Evolutionary conservation across 2,329 filamentous ascomycete species (phyloP).

Genomic region (Aspergillus terreus): DNA sequence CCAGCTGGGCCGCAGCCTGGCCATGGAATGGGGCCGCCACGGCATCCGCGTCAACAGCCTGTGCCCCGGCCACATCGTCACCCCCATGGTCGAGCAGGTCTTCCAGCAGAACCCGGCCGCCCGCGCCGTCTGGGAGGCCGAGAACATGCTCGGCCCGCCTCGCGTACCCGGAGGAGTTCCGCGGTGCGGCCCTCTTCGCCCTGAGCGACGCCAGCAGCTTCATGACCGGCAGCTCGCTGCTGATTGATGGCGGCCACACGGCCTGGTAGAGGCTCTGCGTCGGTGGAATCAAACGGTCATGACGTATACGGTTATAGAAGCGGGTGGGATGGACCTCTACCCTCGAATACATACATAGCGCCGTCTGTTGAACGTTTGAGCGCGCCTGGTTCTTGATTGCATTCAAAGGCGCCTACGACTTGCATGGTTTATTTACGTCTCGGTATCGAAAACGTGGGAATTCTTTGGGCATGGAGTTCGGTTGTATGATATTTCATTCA

Average conservation of each 20-base stretch:
- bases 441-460: neutral
- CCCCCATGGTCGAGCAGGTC: conserved; percentile 75
- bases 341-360: neutral
- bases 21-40: conserved; percentile 51
- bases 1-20: conserved; percentile 49
- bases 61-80: conserved; percentile 54
- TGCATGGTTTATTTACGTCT: neutral
- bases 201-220: conserved; percentile 65
- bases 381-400: neutral
- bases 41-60: conserved; percentile 54
- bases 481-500: neutral
- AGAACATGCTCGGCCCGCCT: conserved; percentile 52
- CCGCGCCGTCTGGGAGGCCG: conserved; percentile 39
- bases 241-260: conserved; percentile 68
- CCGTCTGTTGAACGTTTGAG: neutral
- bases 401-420: neutral
- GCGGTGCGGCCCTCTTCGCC: conserved; percentile 65
- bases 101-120: conserved; percentile 71
- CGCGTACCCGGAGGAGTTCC: conserved; percentile 56
- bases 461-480: neutral
- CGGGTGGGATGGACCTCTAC: neutral
- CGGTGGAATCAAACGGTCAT: neutral
- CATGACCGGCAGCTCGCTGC: conserved; percentile 66
- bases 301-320: neutral
- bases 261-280: conserved; percentile 19